Evolutionary conservation across 2,329 filamentous ascomycete species (phyloP), one percentile per base, ranked within the genome.

Genomic region (Penicillium sp.): DNA sequence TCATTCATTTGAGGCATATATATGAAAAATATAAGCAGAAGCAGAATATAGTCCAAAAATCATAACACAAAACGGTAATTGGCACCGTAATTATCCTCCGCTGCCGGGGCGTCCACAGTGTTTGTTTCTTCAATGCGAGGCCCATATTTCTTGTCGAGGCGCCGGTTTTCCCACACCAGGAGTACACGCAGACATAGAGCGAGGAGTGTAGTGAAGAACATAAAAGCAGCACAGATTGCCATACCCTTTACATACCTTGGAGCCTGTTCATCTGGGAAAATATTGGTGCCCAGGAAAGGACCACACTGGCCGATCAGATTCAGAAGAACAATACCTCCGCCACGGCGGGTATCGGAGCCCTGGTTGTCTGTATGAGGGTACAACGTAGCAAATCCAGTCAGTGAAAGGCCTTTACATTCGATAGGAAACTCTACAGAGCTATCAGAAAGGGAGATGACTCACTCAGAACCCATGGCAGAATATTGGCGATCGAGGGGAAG

Each of bases 401-500:
- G 5, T 45, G 17, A 33, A 22, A 22, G 5, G 4, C 17, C 28
- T 30, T 43, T 30, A 17, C n/a, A 30, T 2, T 14, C 40, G 28
- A 33, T 11, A 22, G 11, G 1, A 28, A 48, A 33, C 17, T 44
- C n/a, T 22, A 42, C 14, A 1, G 38, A 16, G 22, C 3, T 22
- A 22, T 22, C 22, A 22, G 22, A 22, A 22, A 42, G n/a, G 10
- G 30, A 9, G 30, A 42, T 47, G 48, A 68, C 71, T 58, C 68
- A 76, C 75, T 82, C 2, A 87, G 71, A 1, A 88, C 86, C 70
- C 88, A 88, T 0, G 88, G 87, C 35, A 91, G 81, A 9, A 88
- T 86, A 59, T 89, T 88, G 4, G 84, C 84, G 33, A 90, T 85
- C 63, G 82, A 83, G 0, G 87, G 84, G 43, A 90, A 87, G 25